phyloP scores from a whole-genome alignment of 768 basidiomycete species.

The Lentinula aciculospora region DNA sequence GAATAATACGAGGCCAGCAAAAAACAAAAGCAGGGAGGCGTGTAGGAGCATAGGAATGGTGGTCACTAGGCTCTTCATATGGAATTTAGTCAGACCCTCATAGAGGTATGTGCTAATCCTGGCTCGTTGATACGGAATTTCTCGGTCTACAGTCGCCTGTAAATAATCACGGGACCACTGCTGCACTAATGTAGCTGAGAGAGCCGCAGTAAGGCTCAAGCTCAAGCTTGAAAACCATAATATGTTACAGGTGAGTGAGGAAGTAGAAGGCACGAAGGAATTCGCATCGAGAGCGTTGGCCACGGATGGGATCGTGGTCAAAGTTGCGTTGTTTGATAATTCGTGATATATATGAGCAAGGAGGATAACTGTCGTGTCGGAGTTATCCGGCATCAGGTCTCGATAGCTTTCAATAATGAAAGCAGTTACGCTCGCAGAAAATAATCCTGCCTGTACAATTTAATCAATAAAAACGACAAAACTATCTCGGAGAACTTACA shows the following conservation, averaged over 20 bases:
- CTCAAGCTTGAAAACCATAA: slow-evolving; percentile 43
- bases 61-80: slow-evolving; percentile 32
- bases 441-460: slow-evolving; percentile 28
- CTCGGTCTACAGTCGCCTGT: slow-evolving; percentile 26
- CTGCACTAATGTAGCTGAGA: slow-evolving; percentile 40
- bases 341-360: slow-evolving; percentile 26
- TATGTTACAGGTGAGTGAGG: slow-evolving; percentile 31
- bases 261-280: slow-evolving; percentile 19
- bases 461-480: not conserved
- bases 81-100: slow-evolving; percentile 31
- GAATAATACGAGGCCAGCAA: slow-evolving; percentile 42
- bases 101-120: slow-evolving; percentile 35
- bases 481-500: slow-evolving; percentile 15
- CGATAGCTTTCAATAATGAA: slow-evolving; percentile 35
- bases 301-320: not conserved
- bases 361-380: slow-evolving; percentile 19
- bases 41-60: slow-evolving; percentile 42
- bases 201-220: slow-evolving; percentile 34
- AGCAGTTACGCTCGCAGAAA: slow-evolving; percentile 33
- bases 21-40: slow-evolving; percentile 42
- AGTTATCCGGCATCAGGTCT: slow-evolving; percentile 23
- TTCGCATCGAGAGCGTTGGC: slow-evolving; percentile 4
- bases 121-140: slow-evolving; percentile 31
- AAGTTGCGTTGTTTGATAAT: slow-evolving; percentile 16
- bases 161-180: slow-evolving; percentile 42